phyloP scores from a whole-genome alignment of 2,329 filamentous ascomycete genomes.

The Talaromyces sp. region DNA sequence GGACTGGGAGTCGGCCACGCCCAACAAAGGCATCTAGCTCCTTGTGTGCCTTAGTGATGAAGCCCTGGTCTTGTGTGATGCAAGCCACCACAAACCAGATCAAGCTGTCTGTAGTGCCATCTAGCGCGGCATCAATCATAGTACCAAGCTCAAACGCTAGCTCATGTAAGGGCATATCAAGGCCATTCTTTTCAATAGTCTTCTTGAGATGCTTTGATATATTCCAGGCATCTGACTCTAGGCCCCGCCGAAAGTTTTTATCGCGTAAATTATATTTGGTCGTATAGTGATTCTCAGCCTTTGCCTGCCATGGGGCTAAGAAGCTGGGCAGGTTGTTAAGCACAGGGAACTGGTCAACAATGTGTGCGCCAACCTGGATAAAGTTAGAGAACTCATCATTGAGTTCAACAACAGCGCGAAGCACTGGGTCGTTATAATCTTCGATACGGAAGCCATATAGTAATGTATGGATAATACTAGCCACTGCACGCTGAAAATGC shows the following conservation, averaged over 20 bases:
- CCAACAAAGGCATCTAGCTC: conserved; percentile 29
- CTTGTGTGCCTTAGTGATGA: conserved; percentile 15
- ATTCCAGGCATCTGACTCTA: neutral
- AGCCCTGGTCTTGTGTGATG: conserved; percentile 10
- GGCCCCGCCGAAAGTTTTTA: conserved; percentile 14
- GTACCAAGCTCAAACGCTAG: conserved; percentile 43
- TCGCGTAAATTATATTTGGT: conserved; percentile 19
- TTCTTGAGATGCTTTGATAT: conserved; percentile 5
- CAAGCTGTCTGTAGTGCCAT: conserved; percentile 34
- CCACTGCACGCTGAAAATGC: conserved; percentile 13
- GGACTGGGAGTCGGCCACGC: conserved; percentile 22
- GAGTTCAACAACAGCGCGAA: conserved; percentile 10
- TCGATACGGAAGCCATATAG: conserved; percentile 28
- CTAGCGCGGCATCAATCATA: conserved; percentile 46
- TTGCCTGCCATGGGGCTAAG: conserved; percentile 44
- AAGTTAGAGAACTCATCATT: conserved; percentile 41
- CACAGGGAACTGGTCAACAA: conserved; percentile 44
- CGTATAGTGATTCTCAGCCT: conserved; percentile 15
- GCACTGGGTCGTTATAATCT: conserved; percentile 27
- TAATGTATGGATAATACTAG: conserved; percentile 16
- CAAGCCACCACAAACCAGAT: conserved; percentile 18
- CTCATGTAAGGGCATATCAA: conserved; percentile 39
- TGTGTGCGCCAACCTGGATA: conserved; percentile 41
- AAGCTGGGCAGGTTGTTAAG: conserved; percentile 41
- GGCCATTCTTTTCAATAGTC: conserved; percentile 31